phyloP scores from a whole-genome alignment of 2,329 filamentous ascomycete species.

The Bertia moriformis region DNA sequence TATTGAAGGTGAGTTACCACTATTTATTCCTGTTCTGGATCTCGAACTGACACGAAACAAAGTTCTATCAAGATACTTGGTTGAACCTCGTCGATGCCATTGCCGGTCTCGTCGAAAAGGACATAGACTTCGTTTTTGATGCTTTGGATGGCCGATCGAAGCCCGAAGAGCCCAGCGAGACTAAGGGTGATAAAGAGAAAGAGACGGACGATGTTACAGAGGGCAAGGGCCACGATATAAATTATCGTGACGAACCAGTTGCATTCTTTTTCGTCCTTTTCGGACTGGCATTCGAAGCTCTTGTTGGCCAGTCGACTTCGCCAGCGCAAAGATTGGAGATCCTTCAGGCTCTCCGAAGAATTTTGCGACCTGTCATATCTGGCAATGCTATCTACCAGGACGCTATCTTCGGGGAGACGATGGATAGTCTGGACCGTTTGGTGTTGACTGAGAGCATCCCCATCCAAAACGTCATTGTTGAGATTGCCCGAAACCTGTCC shows the following conservation, averaged over 20 bases:
- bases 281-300: slow-evolving; percentile 86
- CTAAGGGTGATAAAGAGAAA: neutral
- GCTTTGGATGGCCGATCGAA: slow-evolving; percentile 74
- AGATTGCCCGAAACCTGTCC: slow-evolving; percentile 81
- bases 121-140: slow-evolving; percentile 95
- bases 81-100: slow-evolving; percentile 93
- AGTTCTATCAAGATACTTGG: slow-evolving; percentile 94
- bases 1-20: slow-evolving; percentile 46
- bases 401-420: slow-evolving; percentile 89
- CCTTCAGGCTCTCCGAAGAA: slow-evolving; percentile 81
- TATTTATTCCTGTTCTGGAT: neutral
- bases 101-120: slow-evolving; percentile 89
- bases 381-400: slow-evolving; percentile 94
- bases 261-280: slow-evolving; percentile 99
- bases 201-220: neutral
- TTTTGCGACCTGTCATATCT: slow-evolving; percentile 81
- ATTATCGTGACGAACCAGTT: slow-evolving; percentile 93
- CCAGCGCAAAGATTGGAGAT: slow-evolving; percentile 78
- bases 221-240: slow-evolving; percentile 47
- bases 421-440: slow-evolving; percentile 85
- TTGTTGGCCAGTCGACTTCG: slow-evolving; percentile 62
- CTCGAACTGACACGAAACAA: neutral
- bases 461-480: slow-evolving; percentile 82
- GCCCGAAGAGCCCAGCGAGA: slow-evolving; percentile 8
- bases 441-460: slow-evolving; percentile 80